Percentiles rank a stretch among this genome's conserved stretches.
These are phyloP conservation scores for Acanthamoeba pearcei DNA, from an alignment of 208 protist species.

Conservation along the genomic window DNA sequence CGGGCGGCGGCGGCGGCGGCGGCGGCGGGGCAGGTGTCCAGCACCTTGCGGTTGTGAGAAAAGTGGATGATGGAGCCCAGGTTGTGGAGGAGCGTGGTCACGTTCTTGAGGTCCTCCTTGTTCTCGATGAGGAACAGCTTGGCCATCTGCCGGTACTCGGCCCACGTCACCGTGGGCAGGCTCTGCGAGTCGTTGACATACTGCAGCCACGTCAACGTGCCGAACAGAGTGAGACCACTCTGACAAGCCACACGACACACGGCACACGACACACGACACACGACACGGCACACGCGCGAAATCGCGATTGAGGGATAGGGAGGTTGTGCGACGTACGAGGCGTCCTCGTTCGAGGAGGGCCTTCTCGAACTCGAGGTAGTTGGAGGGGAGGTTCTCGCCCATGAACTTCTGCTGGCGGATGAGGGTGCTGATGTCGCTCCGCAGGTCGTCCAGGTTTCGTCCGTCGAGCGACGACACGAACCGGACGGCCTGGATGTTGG, in stretches of 20 bases:
- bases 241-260: neutral
- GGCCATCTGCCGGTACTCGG: no score
- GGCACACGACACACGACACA: neutral
- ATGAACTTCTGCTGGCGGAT: constrained; percentile 13
- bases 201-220: no score
- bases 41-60: neutral
- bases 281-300: neutral
- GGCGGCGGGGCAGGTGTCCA: neutral
- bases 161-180: neutral
- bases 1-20: no score
- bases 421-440: neutral
- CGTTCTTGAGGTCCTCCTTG: neutral
- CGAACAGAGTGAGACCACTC: neutral
- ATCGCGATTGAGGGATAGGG: neutral
- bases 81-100: constrained; percentile 60
- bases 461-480: constrained; percentile 7
- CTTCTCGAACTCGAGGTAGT: constrained; percentile 30
- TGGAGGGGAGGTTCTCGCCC: constrained; percentile 33
- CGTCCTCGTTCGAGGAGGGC: constrained; percentile 21
- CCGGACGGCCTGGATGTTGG: constrained; percentile 49
- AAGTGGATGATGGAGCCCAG: constrained; percentile 68
- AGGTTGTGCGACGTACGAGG: neutral
- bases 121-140: neutral
- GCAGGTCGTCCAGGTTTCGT: neutral
- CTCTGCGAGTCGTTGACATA: neutral